Conservation (phyloP, 2,329 filamentous ascomycete genomes). For the Colletotrichum tofieldiae region DNA sequence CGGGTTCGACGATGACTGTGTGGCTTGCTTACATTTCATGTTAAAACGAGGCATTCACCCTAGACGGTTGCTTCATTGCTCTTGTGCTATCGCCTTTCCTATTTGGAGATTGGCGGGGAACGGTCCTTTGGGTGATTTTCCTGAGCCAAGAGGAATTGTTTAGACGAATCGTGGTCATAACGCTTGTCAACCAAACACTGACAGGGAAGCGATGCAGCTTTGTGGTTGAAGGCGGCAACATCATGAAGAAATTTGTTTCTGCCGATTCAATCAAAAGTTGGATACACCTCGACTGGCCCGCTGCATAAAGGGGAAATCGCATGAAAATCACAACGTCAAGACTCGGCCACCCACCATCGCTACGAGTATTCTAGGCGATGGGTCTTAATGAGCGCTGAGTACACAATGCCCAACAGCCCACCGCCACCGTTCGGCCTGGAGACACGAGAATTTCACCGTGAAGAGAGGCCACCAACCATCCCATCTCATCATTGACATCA, state of each 20-base stretch:
- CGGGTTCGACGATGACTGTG: conserved; percentile 8
- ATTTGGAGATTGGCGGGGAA: neutral
- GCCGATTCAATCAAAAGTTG: neutral
- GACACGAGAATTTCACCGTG: neutral
- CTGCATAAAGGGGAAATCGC: conserved; percentile 30
- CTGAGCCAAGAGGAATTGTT: conserved; percentile 24
- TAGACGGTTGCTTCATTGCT: neutral
- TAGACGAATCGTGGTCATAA: conserved; percentile 22
- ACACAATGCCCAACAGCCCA: conserved; percentile 1
- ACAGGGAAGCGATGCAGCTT: conserved; percentile 11
- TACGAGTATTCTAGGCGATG: neutral
- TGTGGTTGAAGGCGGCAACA: neutral
- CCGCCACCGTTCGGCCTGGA: conserved; percentile 5
- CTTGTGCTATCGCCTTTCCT: conserved; percentile 13
- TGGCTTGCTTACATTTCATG: neutral
- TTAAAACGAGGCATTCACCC: neutral
- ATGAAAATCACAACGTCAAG: conserved; percentile 10
- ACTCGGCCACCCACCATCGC: neutral
- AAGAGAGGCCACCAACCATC: conserved; percentile 26
- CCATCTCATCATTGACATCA: conserved; percentile 23
- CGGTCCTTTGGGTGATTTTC: neutral
- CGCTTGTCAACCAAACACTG: conserved; percentile 21
- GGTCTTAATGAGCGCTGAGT: neutral
- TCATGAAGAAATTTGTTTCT: neutral
- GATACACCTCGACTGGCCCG: neutral